These are phyloP conservation scores for Microsporum audouinii DNA, from an alignment of 2,329 filamentous ascomycete species.

Conservation along the genomic window DNA sequence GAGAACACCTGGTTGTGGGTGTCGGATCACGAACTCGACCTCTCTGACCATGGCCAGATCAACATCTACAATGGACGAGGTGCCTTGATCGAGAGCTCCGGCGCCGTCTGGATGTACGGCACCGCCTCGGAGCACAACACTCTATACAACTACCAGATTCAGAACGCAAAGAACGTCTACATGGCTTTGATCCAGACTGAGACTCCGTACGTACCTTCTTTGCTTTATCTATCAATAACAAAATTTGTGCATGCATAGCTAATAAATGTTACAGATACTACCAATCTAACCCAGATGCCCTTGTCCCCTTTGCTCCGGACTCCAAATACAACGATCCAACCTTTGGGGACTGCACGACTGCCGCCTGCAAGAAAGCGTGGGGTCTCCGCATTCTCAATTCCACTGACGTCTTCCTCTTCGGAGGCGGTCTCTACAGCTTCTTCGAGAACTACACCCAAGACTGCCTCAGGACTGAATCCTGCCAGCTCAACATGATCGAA, in stretches of 20 bases:
- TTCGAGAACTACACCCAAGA: conserved; percentile 69
- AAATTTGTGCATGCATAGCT: background rate
- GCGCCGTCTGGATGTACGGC: conserved; percentile 58
- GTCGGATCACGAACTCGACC: conserved; percentile 79
- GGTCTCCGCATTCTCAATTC: conserved; percentile 61
- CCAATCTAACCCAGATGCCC: conserved; percentile 68
- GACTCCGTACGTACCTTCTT: conserved; percentile 55
- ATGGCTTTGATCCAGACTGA: conserved; percentile 79
- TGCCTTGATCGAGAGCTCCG: conserved; percentile 65
- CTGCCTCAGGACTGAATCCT: conserved; percentile 56
- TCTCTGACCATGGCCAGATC: conserved; percentile 53
- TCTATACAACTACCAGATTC: conserved; percentile 71
- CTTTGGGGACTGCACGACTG: conserved; percentile 50
- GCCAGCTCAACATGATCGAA: conserved; percentile 67
- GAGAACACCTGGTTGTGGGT: conserved; percentile 91
- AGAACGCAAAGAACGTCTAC: conserved; percentile 65
- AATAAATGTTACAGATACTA: conserved; percentile 40
- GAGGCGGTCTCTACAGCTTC: conserved; percentile 68
- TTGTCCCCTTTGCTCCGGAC: conserved; percentile 38
- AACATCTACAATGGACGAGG: conserved; percentile 80
- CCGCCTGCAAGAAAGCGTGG: conserved; percentile 60
- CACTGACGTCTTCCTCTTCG: conserved; percentile 56
- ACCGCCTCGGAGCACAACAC: conserved; percentile 53
- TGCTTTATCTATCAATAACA: background rate
- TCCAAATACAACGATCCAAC: conserved; percentile 21